Percentiles rank a stretch among this genome's conserved stretches.
phyloP scores from a whole-genome alignment of 768 basidiomycete species.

The Thelephora aurantiotincta region DNA sequence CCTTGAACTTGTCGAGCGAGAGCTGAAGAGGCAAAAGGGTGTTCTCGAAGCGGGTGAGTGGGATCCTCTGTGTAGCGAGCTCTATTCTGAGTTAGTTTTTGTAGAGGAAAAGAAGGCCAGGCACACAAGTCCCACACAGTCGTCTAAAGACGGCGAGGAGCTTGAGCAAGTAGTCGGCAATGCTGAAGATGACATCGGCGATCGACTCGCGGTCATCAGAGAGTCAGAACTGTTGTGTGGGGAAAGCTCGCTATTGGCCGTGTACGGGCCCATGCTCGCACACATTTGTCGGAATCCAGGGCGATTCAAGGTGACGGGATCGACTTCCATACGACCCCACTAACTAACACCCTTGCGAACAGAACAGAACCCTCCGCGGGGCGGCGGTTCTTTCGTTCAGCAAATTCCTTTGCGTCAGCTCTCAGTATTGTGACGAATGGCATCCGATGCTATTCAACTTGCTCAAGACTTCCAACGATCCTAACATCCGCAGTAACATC shows the following conservation, averaged over 20 bases:
- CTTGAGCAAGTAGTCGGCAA: slow-evolving; percentile 96
- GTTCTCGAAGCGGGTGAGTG: slow-evolving; percentile 62
- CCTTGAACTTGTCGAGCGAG: slow-evolving; percentile 87
- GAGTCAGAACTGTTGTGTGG: slow-evolving; percentile 86
- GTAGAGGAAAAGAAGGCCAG: slow-evolving; percentile 48
- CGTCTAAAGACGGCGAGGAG: slow-evolving; percentile 58
- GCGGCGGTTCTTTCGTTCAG: slow-evolving; percentile 82
- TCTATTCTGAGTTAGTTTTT: not conserved
- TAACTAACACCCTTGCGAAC: not conserved
- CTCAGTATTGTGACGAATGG: slow-evolving; percentile 85
- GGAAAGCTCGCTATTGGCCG: slow-evolving; percentile 59
- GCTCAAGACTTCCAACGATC: slow-evolving; percentile 80
- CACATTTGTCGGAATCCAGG: slow-evolving; percentile 85
- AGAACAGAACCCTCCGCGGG: slow-evolving; percentile 81
- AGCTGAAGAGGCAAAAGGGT: slow-evolving; percentile 94
- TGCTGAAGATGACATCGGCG: slow-evolving; percentile 96
- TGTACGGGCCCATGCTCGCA: slow-evolving; percentile 84
- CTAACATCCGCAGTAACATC: slow-evolving; percentile 87
- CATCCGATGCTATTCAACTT: slow-evolving; percentile 87
- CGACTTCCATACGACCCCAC: not conserved
- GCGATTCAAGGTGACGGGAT: slow-evolving; percentile 60
- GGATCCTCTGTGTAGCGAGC: not conserved
- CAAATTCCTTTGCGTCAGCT: slow-evolving; percentile 93
- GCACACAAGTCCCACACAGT: slow-evolving; percentile 21
- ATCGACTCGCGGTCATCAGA: slow-evolving; percentile 69